Base-by-base conservation (phyloP, 2,329 filamentous ascomycete species). In the Xylariaceae sp. region DNA sequence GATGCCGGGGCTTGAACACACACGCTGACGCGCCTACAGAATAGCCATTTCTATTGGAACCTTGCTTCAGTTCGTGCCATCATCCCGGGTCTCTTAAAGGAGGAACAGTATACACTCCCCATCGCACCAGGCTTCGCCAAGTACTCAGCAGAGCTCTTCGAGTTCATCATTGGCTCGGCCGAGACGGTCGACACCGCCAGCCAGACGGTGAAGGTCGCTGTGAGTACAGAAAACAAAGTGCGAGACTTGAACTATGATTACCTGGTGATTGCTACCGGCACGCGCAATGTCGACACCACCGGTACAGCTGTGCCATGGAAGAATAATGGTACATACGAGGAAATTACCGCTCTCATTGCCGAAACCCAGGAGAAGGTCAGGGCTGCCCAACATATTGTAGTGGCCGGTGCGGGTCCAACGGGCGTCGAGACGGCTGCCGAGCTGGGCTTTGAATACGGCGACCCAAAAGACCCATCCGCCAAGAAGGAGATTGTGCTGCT, bases 11-110 rank as follows among this genome's bases (percentile, higher is more conserved):
- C 37, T 36, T 32, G 13, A 39, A 16, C 5, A 30, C n/a, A 7
- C 40, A 43, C 36, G 47, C 59, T 61, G 43, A 60, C 53, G 21
- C 5, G 13, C 18, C 32, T 47, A 12, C 68, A 82, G 76, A 82
- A 76, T 60, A 76, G 72, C 57, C 79, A 83, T 61, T 79, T 83
- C 60, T 83, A 76, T 71, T 82, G 79, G 80, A 82, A 81, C 67
- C 51, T 82, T 5, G 80, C 79, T 22, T 74, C 80, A 1, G 75
- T 81, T 41, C 77, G 80, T 44, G 79, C 77, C 66, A 74, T 83
- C 57, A 68, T 83, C 43, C 79, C 80, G 2, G 76, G 72, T 36
- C 57, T 71, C 46, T 59, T 81, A 63, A 71, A 71, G 36, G 76
- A 80, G 56, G 74, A 79, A 10, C 70, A 80, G 59, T 68, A 81